These are phyloP conservation scores for Alternaria gansuensis DNA, from an alignment of 2,329 filamentous ascomycete species.

Conservation along the genomic window DNA sequence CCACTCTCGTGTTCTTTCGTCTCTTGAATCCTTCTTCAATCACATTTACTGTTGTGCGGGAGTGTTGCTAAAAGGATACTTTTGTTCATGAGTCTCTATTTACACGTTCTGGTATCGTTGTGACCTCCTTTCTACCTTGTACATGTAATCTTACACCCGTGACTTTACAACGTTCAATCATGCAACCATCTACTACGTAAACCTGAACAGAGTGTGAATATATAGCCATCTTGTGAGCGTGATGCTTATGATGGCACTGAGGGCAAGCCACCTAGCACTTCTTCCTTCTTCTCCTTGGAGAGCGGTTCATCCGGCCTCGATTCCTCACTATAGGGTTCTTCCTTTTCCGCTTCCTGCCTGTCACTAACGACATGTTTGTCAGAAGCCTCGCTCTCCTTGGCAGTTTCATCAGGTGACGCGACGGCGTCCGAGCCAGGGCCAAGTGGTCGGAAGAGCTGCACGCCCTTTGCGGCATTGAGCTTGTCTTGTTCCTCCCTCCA, in stretches of 20 bases:
- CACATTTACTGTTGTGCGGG: neutral
- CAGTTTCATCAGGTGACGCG: neutral
- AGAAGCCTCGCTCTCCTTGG: neutral
- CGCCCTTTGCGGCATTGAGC: slow-evolving; percentile 59
- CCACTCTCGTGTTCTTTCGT: neutral
- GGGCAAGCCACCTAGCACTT: slow-evolving; percentile 15
- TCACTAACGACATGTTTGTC: neutral
- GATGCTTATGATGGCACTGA: slow-evolving; percentile 9
- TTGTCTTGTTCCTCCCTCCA: slow-evolving; percentile 67
- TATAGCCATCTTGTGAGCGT: neutral
- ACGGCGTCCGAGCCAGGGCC: slow-evolving; percentile 40
- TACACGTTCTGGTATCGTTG: neutral
- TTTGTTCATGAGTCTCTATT: neutral
- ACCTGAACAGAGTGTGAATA: neutral
- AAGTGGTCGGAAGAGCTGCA: slow-evolving; percentile 46
- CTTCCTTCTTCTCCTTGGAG: slow-evolving; percentile 9
- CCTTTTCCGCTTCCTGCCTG: neutral
- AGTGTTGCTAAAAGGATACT: neutral
- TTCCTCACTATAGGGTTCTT: slow-evolving; percentile 9
- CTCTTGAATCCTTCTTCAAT: too few species aligned
- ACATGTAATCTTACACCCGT: slow-evolving; percentile 14
- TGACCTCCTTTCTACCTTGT: neutral
- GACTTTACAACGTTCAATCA: neutral
- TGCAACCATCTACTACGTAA: neutral
- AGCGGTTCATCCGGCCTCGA: slow-evolving; percentile 5